phyloP scores from a whole-genome alignment of 2,329 filamentous ascomycete genomes.

The Zymoseptoria brevis region DNA sequence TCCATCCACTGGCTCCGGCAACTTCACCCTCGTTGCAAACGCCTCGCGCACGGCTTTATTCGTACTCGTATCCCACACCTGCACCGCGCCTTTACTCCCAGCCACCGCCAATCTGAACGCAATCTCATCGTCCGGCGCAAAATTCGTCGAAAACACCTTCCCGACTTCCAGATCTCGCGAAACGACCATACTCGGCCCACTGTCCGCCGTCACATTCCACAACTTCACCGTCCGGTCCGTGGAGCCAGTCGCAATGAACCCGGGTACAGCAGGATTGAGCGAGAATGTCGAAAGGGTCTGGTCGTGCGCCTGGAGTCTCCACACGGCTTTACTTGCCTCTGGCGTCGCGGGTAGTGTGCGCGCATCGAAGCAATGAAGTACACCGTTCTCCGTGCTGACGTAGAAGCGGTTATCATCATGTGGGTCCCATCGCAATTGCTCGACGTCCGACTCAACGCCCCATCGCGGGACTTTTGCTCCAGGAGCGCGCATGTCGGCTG shows the following conservation, averaged over 20 bases:
- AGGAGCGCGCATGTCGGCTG: slow-evolving; percentile 92
- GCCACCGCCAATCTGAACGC: slow-evolving; percentile 88
- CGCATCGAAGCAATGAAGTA: slow-evolving; percentile 86
- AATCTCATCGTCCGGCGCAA: slow-evolving; percentile 83
- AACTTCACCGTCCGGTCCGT: slow-evolving; percentile 94
- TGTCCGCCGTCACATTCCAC: slow-evolving; percentile 67
- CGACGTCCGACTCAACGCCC: slow-evolving; percentile 93
- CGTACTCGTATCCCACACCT: slow-evolving; percentile 95
- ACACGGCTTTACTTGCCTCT: slow-evolving; percentile 71
- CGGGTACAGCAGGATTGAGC: slow-evolving; percentile 80
- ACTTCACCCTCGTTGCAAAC: slow-evolving; percentile 64
- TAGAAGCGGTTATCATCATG: slow-evolving; percentile 92
- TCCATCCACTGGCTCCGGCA: slow-evolving; percentile 44
- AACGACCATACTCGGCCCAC: slow-evolving; percentile 83
- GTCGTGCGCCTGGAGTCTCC: slow-evolving; percentile 94
- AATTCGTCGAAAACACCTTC: slow-evolving; percentile 84
- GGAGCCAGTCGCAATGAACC: slow-evolving; percentile 87
- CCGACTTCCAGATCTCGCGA: slow-evolving; percentile 88
- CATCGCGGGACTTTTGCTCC: slow-evolving; percentile 74
- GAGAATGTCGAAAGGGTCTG: slow-evolving; percentile 87
- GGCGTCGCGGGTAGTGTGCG: slow-evolving; percentile 68
- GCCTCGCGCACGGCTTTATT: slow-evolving; percentile 77
- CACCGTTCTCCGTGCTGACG: slow-evolving; percentile 80
- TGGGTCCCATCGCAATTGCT: slow-evolving; percentile 85
- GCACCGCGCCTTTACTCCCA: slow-evolving; percentile 84